Evolutionary conservation across 2,329 filamentous ascomycete species (phyloP), one percentile per base, ranked within the genome.

Genomic region (Diplodia seriata): DNA sequence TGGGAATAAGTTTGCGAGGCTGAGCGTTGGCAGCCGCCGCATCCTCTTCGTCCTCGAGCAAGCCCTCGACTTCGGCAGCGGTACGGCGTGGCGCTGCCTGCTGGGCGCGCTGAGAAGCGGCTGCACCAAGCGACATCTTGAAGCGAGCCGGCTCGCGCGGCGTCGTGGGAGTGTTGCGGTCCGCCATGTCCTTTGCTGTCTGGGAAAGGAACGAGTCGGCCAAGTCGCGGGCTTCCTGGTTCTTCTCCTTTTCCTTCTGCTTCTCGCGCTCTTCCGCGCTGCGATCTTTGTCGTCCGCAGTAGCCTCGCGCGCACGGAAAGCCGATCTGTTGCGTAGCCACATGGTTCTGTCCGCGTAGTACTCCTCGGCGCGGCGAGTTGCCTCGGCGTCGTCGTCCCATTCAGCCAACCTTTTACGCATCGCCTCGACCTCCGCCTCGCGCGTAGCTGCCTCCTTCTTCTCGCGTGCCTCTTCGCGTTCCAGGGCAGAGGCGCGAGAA

Each of bases 11-110:
- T 68, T 90, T 90, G 8, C 92, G 88, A 79, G 90, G 92, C 5
- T 87, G 87, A 26, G 86, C 85, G 61, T 85, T 82, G 61, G 91
- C 87, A 1, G 51, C 47, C 11, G 57, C 57, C n/a, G 83, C 83
- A 70, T 95, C 91, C 76, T 98, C 95, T 79, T 98, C 95, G 79
- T 98, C 94, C 81, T 98, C 95, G 71, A 99, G 84, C 0, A 99
- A 84, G 38, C 93, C 93, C 82, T 98, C 95, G 67, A 99, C 92
- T 76, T 99, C 95, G 68, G 93, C 93, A 70, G 97, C 90, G 0
- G 93, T 97, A 69, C 93, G 90, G 69, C 92, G 87, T 15, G 84
- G 80, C 61, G 83, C 83, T 6, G 85, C 84, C 66, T 87, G 81
- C 66, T 85, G 85, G 18, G 85, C 85, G 75, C 88, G 93, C 77